These are phyloP conservation scores for Neobulgaria alba DNA, from an alignment of 2,329 filamentous ascomycete species.

Conservation along the genomic window DNA sequence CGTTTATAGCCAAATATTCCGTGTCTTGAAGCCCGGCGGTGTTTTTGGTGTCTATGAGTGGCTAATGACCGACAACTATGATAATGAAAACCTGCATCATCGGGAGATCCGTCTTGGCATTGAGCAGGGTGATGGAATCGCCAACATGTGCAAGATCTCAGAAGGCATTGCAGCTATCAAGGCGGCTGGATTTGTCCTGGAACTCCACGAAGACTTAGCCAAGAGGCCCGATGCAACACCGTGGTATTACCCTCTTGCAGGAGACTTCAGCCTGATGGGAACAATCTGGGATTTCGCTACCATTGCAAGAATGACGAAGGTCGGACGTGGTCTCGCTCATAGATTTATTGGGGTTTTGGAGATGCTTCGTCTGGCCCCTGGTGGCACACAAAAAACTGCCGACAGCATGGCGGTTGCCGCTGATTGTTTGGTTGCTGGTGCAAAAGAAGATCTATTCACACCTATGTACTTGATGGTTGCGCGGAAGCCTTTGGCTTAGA, in stretches of 20 bases:
- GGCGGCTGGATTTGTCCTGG: constrained; percentile 76
- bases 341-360: constrained; percentile 71
- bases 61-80: constrained; percentile 95
- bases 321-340: constrained; percentile 70
- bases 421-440: constrained; percentile 81
- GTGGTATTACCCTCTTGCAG: constrained; percentile 92
- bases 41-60: constrained; percentile 97
- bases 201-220: constrained; percentile 83
- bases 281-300: constrained; percentile 71
- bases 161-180: constrained; percentile 81
- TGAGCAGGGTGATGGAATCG: constrained; percentile 92
- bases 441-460: constrained; percentile 84
- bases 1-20: constrained; percentile 91
- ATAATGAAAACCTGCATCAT: constrained; percentile 82
- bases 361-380: constrained; percentile 66
- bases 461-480: constrained; percentile 98
- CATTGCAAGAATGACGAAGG: constrained; percentile 81
- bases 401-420: constrained; percentile 75
- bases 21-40: constrained; percentile 91
- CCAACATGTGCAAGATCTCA: constrained; percentile 89
- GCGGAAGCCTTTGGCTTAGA: constrained; percentile 56
- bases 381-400: constrained; percentile 87
- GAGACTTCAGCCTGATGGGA: constrained; percentile 77
- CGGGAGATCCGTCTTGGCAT: constrained; percentile 93
- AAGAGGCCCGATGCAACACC: constrained; percentile 67